Base-by-base conservation (phyloP, 169 alveolate genomes). In the Plasmodium vivax region DNA sequence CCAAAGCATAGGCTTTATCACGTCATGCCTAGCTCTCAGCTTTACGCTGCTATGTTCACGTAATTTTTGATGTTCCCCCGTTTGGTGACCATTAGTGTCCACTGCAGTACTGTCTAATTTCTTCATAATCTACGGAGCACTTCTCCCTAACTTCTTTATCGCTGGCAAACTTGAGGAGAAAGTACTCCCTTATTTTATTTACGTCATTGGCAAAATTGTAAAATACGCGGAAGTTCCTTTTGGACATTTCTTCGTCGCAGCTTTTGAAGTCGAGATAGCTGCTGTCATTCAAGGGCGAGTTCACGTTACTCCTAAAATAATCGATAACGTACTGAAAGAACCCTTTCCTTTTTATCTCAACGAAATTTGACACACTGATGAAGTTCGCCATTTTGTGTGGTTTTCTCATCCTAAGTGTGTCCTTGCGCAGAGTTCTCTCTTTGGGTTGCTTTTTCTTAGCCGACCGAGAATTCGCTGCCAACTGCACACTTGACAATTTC, bases 181-280 rank as follows among this genome's bases (percentile, higher is more conserved):
- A 90, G 73, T 79, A 80, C 51, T 43, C 82, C 83, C 94, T 56
- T 23, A 90, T 90, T 80, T 90, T 41, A 79, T 74, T 36, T 80
- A 90, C 51, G 51, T 90, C 83, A 79, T 90, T 47, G 71, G 79
- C 54, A 43, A 90, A 79, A 81, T 90, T 80, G 74, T 79, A 32
- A 45, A 90, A 90, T 90, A 80, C 58, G 45, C 47, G 94, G 51
- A 80, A 79, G 56, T 90, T 90, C 5, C 83, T 87, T 80, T 62
- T 62, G 34, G 81, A 43, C 88, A 90, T 90, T 90, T 90, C 94
- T 34, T 90, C 91, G 38, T 90, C 94, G 73, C 94, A 90, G 27
- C 94, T 90, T 79, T 79, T 72, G 62, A 80, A 90, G 75, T 90
- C 88, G 9, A 90, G 82, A 51, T 79, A 81, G 62, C 68, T 90